A percentile compares a stretch with the other conserved stretches of the same genome.
Conservation (phyloP, 345 rosid species). For the Arabidopsis suecica region DNA sequence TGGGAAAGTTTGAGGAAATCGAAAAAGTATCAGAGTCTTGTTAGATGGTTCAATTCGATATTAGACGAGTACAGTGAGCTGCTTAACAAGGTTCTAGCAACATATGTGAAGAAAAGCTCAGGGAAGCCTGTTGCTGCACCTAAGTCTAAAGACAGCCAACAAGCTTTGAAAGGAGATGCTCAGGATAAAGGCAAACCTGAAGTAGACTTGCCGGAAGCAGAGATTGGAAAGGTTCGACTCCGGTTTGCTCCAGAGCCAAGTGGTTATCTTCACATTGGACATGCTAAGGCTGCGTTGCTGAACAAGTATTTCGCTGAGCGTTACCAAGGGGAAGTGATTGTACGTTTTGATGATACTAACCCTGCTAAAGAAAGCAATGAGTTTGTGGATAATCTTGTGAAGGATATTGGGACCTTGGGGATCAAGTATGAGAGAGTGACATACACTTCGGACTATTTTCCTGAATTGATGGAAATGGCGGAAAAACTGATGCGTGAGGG, state of each 20-base stretch:
- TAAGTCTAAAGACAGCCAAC: constrained; percentile 58
- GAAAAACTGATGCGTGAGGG: constrained; percentile 74
- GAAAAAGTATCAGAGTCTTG: constrained; percentile 78
- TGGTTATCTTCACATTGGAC: constrained; percentile 96
- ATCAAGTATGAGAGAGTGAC: constrained; percentile 75
- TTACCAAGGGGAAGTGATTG: constrained; percentile 81
- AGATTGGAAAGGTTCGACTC: constrained; percentile 74
- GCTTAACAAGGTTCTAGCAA: constrained; percentile 56
- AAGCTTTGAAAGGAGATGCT: constrained; percentile 48
- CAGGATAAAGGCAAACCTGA: constrained; percentile 71
- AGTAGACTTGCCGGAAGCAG: constrained; percentile 86
- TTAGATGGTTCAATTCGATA: constrained; percentile 86
- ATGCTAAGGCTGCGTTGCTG: constrained; percentile 87
- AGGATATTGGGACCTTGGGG: constrained; percentile 85
- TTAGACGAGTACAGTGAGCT: constrained; percentile 60
- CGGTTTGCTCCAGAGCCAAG: constrained; percentile 99
- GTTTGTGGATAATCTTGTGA: constrained; percentile 87
- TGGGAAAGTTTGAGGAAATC: constrained; percentile 98
- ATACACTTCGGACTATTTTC: constrained; percentile 89
- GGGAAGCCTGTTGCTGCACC: constrained; percentile 59
- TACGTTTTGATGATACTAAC: constrained; percentile 97
- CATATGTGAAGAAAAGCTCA: constrained; percentile 61
- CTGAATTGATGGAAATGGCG: constrained; percentile 82
- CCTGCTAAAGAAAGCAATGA: constrained; percentile 96
- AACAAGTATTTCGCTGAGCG: constrained; percentile 88